Evolutionary conservation across 140 eudicot genomes (phyloP).

Genomic region (Ambrosia hybrid): DNA sequence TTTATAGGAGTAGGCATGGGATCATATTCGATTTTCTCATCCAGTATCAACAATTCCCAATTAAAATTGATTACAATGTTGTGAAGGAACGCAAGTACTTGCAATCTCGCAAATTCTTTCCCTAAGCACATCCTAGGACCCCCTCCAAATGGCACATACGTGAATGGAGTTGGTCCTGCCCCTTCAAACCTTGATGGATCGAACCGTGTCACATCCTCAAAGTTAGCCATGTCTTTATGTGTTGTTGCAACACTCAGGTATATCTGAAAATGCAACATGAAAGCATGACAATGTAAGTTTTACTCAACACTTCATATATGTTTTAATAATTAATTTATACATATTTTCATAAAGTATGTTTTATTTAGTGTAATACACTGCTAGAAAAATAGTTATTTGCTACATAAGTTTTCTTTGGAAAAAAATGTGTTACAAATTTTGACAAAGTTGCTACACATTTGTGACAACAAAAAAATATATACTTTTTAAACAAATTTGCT

Average conservation of each 20-base stretch:
- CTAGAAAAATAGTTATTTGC: no score
- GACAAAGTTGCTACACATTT: no score
- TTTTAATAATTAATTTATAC: no score
- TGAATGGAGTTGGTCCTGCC: slow-evolving; percentile 43
- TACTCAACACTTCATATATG: background rate
- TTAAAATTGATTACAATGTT: slow-evolving; percentile 38
- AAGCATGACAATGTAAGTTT: background rate
- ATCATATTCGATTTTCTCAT: slow-evolving; percentile 46
- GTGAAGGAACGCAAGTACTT: slow-evolving; percentile 55
- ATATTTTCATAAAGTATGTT: background rate
- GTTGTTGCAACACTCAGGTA: slow-evolving; percentile 36
- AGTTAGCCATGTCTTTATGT: slow-evolving; percentile 38
- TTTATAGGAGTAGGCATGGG: slow-evolving; percentile 45
- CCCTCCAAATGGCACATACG: slow-evolving; percentile 59
- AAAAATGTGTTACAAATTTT: no score
- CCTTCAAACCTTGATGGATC: slow-evolving; percentile 61
- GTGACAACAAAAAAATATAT: no score
- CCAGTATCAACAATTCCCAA: slow-evolving; percentile 40
- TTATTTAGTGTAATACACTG: background rate
- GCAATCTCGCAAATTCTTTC: slow-evolving; percentile 51
- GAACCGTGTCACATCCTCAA: slow-evolving; percentile 24
- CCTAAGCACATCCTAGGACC: slow-evolving; percentile 67
- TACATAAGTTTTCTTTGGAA: no score
- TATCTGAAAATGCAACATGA: slow-evolving; percentile 24
- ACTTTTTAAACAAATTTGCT: no score